phyloP scores from a whole-genome alignment of 306 rosid genomes.

The Prinsepia uniflora region DNA sequence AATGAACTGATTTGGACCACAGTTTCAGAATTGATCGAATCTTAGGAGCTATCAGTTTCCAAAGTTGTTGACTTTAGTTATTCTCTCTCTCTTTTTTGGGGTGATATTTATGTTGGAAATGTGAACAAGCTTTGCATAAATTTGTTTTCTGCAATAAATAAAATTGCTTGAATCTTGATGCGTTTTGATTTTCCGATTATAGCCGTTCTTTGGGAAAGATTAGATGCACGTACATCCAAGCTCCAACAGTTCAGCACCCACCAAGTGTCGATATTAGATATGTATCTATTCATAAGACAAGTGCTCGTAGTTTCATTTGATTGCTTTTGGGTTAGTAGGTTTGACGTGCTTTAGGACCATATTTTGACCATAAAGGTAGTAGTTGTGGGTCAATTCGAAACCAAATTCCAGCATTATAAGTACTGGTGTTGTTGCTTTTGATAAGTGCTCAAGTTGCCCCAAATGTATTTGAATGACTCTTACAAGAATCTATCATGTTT shows the following conservation, averaged over 20 bases:
- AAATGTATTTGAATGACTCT: neutral
- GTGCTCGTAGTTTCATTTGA: neutral
- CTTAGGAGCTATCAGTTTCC: neutral
- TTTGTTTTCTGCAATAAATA: neutral
- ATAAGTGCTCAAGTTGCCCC: neutral
- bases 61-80: neutral
- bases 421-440: neutral
- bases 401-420: neutral
- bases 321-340: neutral
- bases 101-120: neutral
- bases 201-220: neutral
- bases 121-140: neutral
- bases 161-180: constrained; percentile 13
- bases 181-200: constrained; percentile 13
- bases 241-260: constrained; percentile 5
- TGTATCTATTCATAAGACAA: too few relatives aligned
- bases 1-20: too few relatives aligned
- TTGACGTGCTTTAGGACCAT: neutral
- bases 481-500: neutral
- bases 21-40: neutral
- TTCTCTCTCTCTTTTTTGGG: neutral
- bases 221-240: neutral
- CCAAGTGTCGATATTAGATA: constrained; percentile 14
- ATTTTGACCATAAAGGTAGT: neutral
- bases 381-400: neutral